Evolutionary conservation across 2,329 filamentous ascomycete genomes (phyloP).

Genomic region (Fonsecaea pugnacius): DNA sequence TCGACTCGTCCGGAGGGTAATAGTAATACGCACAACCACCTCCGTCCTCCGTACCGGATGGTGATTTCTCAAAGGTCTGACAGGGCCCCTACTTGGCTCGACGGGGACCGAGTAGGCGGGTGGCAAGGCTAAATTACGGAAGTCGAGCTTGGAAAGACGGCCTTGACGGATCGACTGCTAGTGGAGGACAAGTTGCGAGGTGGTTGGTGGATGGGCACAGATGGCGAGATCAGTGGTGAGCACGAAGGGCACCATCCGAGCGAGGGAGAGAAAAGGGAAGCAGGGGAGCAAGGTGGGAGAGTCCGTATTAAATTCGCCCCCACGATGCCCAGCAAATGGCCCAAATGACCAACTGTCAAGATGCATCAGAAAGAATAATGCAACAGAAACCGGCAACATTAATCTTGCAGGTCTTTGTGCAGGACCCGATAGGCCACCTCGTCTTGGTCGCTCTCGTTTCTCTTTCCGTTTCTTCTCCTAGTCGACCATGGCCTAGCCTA

Average conservation of each 20-base stretch:
- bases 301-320: conserved; percentile 18
- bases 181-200: background rate
- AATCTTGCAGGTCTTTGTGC: conserved; percentile 9
- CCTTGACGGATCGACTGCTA: conserved; percentile 5
- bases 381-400: background rate
- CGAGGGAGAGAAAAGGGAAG: conserved; percentile 10
- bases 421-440: conserved; percentile 13
- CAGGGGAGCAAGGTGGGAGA: conserved; percentile 1
- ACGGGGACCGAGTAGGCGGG: background rate
- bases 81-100: background rate
- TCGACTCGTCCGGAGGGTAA: background rate
- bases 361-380: background rate
- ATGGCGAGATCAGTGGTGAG: conserved; percentile 21
- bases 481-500: conserved; percentile 3
- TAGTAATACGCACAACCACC: background rate
- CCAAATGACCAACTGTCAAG: background rate
- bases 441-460: conserved; percentile 8
- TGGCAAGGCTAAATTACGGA: conserved; percentile 21
- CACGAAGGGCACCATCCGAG: conserved; percentile 2
- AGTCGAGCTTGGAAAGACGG: conserved; percentile 8
- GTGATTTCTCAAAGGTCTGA: conserved; percentile 2
- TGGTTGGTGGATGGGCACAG: conserved; percentile 13
- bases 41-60: background rate
- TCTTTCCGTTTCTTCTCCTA: conserved; percentile 14
- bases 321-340: conserved; percentile 12